These are phyloP conservation scores for Xylaria longipes DNA, from an alignment of 495 filamentous ascomycete genomes.

Conservation along the genomic window DNA sequence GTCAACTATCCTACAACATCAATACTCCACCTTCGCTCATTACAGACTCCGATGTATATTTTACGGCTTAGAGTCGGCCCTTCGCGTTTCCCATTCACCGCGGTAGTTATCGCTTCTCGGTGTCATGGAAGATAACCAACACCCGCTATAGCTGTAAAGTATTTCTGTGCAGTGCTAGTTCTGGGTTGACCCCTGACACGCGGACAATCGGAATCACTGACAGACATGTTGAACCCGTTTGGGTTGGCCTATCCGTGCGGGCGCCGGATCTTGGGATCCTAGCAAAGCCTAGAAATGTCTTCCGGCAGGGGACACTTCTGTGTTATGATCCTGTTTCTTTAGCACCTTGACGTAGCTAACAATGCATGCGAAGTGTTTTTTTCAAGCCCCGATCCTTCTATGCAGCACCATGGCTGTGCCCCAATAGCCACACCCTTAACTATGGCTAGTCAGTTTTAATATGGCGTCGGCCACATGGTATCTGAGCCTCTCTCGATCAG, in stretches of 20 bases:
- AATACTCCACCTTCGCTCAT: too few species aligned
- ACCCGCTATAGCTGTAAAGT: background rate
- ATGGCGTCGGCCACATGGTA: background rate
- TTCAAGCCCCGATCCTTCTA: background rate
- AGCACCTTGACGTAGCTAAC: background rate
- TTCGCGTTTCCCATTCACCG: background rate
- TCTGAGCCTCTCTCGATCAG: background rate
- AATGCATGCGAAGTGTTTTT: background rate
- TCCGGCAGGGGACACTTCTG: background rate
- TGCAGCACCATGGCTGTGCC: background rate
- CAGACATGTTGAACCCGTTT: background rate
- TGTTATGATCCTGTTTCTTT: background rate
- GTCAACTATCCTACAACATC: too few species aligned
- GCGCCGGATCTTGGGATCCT: background rate
- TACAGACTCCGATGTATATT: background rate
- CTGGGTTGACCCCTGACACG: conserved; percentile 15
- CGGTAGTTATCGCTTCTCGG: background rate
- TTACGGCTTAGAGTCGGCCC: background rate
- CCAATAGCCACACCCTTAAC: background rate
- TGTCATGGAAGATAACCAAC: background rate
- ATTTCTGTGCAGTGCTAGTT: background rate
- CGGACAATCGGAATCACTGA: background rate
- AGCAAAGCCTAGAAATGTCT: background rate
- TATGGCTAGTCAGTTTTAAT: background rate
- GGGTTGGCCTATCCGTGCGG: background rate